Percentiles rank a stretch among this genome's conserved stretches.
Evolutionary conservation across 2,329 filamentous ascomycete species (phyloP).

Genomic region (Claviceps arundinis): DNA sequence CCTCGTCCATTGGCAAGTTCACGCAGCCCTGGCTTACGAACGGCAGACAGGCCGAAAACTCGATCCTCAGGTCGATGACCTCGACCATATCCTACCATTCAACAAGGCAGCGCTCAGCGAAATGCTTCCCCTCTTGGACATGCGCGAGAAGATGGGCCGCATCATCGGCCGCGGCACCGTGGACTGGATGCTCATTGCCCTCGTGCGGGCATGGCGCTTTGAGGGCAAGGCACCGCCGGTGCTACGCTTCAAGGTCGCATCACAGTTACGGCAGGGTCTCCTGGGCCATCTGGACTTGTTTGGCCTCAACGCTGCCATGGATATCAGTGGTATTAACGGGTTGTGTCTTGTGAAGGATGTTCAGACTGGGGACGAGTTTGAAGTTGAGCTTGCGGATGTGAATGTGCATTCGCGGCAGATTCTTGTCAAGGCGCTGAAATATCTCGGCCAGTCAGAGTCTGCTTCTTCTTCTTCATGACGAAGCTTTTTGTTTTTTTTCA

Average conservation of each 20-base stretch:
- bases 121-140: constrained; percentile 35
- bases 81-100: constrained; percentile 33
- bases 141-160: constrained; percentile 38
- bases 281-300: constrained; percentile 38
- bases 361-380: constrained; percentile 36
- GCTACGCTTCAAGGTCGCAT: constrained; percentile 34
- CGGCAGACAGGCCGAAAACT: constrained; percentile 18
- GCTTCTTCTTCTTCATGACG: neutral
- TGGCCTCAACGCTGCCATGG: constrained; percentile 29
- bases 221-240: constrained; percentile 33
- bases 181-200: constrained; percentile 46
- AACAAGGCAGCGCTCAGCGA: constrained; percentile 24
- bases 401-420: constrained; percentile 35
- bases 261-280: constrained; percentile 21
- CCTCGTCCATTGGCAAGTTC: constrained; percentile 53
- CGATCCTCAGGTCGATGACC: constrained; percentile 14
- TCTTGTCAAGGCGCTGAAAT: constrained; percentile 30
- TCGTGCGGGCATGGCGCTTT: constrained; percentile 47
- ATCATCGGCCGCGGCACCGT: constrained; percentile 28
- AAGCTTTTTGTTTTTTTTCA: neutral
- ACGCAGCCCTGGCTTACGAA: constrained; percentile 39
- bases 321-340: constrained; percentile 23
- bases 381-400: constrained; percentile 41
- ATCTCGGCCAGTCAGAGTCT: constrained; percentile 8
- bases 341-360: constrained; percentile 29